Base-by-base conservation (phyloP, 768 basidiomycete species). In the Suillus lakei region DNA sequence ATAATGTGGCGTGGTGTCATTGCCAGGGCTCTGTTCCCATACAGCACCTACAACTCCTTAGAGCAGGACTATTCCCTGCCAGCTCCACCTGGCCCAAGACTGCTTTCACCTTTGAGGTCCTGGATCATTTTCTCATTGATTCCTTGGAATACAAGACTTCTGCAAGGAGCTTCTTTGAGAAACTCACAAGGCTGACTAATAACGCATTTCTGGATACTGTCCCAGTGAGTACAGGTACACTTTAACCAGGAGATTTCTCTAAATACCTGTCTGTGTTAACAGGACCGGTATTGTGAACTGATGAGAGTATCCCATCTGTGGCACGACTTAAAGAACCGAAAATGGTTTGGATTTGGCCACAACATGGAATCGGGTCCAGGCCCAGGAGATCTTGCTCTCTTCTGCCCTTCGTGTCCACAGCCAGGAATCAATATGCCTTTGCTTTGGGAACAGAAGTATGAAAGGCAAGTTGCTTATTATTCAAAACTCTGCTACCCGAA, bases 321-420 rank as follows among this genome's bases (percentile, higher is more conserved):
- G 46, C 12, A 46, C 13, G 58, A 66, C 46, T 30, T 67, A 10
- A 55, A 43, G 39, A 53, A 53, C 36, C 9, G 38, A 13, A 64
- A 64, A 43, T 46, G 66, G 6, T 43, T 51, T 32, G 69, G 63
- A n/a, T 67, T 60, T 59, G 59, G 64, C 8, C 69, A 70, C 43
- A 65, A 70, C 28, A 38, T 13, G n/a, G 39, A 61, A 23, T 12
- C 4, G 4, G 1, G 13, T 8, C 64, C 66, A 28, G 60, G 48
- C 23, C 30, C 38, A 26, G 66, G 66, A 23, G 59, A 55, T 16
- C 56, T 64, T 68, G 65, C 58, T 36, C 66, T 7, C 74, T 76
- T 74, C 36, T 78, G 75, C 48, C 63, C 72, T 0, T 67, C 72
- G 4, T 78, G 77, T 55, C 76, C 72, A 0, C 75, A 75, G 46